phyloP scores from a whole-genome alignment of 1,284 basidiomycete genomes.

The Microbotryum scabiosae region DNA sequence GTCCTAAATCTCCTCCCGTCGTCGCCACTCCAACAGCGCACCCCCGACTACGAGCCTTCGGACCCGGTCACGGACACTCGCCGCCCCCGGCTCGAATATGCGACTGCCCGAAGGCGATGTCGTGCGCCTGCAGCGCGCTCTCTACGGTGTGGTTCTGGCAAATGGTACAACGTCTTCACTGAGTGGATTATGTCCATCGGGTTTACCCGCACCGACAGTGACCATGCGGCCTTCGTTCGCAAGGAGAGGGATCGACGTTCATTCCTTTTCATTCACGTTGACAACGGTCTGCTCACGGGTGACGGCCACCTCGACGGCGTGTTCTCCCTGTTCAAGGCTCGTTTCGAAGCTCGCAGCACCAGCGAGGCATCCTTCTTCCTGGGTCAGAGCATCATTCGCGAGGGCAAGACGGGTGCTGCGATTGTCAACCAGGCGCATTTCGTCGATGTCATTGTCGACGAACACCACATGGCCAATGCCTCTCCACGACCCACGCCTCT shows the following conservation, averaged over 20 bases:
- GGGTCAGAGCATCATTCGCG: no score
- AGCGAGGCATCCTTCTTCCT: no score
- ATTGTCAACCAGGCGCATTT: constrained; percentile 38
- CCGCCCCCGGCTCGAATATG: neutral
- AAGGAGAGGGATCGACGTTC: neutral
- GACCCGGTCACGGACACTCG: neutral
- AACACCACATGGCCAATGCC: constrained; percentile 39
- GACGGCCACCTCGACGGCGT: neutral
- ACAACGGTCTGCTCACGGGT: neutral
- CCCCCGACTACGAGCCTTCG: neutral
- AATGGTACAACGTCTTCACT: constrained; percentile 11
- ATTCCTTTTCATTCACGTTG: no score
- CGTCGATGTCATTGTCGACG: constrained; percentile 41
- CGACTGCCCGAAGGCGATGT: neutral
- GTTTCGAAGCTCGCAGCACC: neutral
- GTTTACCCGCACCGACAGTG: neutral
- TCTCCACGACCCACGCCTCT: constrained; percentile 5
- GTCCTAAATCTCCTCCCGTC: neutral
- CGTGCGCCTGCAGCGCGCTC: constrained; percentile 6
- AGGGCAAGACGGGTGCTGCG: constrained; percentile 9
- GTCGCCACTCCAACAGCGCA: neutral
- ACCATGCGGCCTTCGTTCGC: neutral
- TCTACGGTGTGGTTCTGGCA: constrained; percentile 23
- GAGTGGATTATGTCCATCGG: neutral
- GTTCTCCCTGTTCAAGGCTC: neutral